A percentile compares a stretch with the other conserved stretches of the same genome.
Conservation (phyloP, 192 early-diverging fungal species). For the Borealophlyctis nickersoniae region DNA sequence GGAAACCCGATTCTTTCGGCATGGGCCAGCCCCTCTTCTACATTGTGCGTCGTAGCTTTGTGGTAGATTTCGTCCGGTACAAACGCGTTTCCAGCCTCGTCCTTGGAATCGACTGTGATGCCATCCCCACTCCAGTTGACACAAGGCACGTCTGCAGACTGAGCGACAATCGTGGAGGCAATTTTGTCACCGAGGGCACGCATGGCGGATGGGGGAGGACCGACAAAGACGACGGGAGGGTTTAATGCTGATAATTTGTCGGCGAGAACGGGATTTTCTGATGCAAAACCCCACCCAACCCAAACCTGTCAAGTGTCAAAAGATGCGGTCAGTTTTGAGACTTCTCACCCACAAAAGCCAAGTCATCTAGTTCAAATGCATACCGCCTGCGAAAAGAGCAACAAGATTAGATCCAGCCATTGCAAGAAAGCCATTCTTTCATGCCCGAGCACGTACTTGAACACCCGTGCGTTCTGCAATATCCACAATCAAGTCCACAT, state of each 20-base stretch:
- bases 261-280: conserved; percentile 94
- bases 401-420: too few relatives aligned
- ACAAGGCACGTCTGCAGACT: conserved; percentile 93
- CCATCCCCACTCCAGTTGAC: conserved; percentile 93
- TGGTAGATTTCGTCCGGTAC: conserved; percentile 82
- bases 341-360: too few relatives aligned
- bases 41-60: conserved; percentile 78
- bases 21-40: conserved; percentile 79
- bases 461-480: conserved; percentile 94
- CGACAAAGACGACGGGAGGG: conserved; percentile 84
- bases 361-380: too few relatives aligned
- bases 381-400: too few relatives aligned
- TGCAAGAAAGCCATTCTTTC: neutral
- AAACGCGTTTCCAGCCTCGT: conserved; percentile 69
- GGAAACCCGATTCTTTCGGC: conserved; percentile 92
- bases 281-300: conserved; percentile 99
- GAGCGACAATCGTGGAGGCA: conserved; percentile 98
- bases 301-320: too few relatives aligned
- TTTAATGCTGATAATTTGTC: conserved; percentile 82
- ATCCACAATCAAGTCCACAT: conserved; percentile 97
- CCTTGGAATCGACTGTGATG: conserved; percentile 66
- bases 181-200: conserved; percentile 99
- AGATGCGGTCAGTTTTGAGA: too few relatives aligned
- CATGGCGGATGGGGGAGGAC: conserved; percentile 95
- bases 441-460: conserved; percentile 39